phyloP scores from a whole-genome alignment of 768 basidiomycete species.

The Tulasnella calospora region DNA sequence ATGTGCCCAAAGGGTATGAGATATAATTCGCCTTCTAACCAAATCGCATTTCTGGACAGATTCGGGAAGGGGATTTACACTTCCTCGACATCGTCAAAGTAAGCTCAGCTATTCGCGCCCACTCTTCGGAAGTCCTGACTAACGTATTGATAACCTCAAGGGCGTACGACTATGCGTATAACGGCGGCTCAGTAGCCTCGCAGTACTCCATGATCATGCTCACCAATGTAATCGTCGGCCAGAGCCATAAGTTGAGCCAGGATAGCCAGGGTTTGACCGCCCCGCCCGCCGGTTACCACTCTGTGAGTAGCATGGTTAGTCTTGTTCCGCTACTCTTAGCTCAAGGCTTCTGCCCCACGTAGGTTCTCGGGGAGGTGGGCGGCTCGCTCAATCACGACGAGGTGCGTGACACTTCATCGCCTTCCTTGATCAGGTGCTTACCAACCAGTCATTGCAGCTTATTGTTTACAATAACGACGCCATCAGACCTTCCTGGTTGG shows the following conservation, averaged over 20 bases:
- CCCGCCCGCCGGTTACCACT: too few species aligned
- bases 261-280: neutral
- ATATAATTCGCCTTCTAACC: too few species aligned
- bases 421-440: neutral
- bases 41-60: neutral
- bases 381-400: slow-evolving; percentile 12
- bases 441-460: neutral
- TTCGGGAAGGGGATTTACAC: slow-evolving; percentile 11
- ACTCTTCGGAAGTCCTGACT: neutral
- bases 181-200: neutral
- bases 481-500: slow-evolving; percentile 13
- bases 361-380: slow-evolving; percentile 16
- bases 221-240: too few species aligned
- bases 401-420: neutral
- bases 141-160: neutral
- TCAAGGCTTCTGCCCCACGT: neutral
- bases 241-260: slow-evolving; percentile 5
- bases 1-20: neutral
- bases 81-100: slow-evolving; percentile 20
- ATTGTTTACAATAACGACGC: slow-evolving; percentile 14
- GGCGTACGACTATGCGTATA: slow-evolving; percentile 3
- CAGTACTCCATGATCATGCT: too few species aligned
- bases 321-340: too few species aligned
- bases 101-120: too few species aligned
- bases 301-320: too few species aligned